Evolutionary conservation across 2,329 filamentous ascomycete species (phyloP), one percentile per base, ranked within the genome.

Genomic region (Ascochyta clinopodiicola): DNA sequence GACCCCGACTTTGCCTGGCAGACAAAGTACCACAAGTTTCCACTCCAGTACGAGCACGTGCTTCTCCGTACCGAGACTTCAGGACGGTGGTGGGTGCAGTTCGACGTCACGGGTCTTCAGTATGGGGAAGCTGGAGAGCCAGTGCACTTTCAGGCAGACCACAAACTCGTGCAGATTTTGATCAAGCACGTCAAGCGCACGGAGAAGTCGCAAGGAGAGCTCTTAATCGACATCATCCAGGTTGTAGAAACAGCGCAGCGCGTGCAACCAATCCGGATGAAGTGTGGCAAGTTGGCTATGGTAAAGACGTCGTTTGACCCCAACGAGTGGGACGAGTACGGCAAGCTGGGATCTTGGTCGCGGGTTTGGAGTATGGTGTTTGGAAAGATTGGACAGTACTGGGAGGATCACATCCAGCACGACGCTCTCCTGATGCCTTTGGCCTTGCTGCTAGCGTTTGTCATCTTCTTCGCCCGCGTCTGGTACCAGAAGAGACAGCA

Each of bases 241-340:
- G 36, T 71, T 15, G 57, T 72, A 10, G 60, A 62, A 15, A 59
- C 58, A 1, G 52, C 60, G 17, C 58, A 68, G 25, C 60, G 60
- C 13, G 42, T 32, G 7, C 49, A 64, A 42, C 68, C 69, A 12
- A 59, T 63, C 38, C 60, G 44, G 35, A 72, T 71, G 69, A 61
- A 64, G 34, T 72, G 71, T 34, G 70, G 71, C 4, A 69, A 58
- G 34, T 47, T 61, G 29, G 68, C 67, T 5, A 67, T 68, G 56
- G 32, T 64, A n/a, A 50, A 51, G 34, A 71, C 67, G 0, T 32
- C 51, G 3, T 72, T 62, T 49, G 64, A 71, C 17, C 68, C 70
- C 1, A 43, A 56, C 12, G 64, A 72, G 29, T 72, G 71, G 71
- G 71, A 73, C 44, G 49, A 61, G 29, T 69, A 65, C 51, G 70